Percentiles rank a stretch among this genome's conserved stretches.
phyloP scores from a whole-genome alignment of 2,329 filamentous ascomycete species.

The Curvularia lunata region DNA sequence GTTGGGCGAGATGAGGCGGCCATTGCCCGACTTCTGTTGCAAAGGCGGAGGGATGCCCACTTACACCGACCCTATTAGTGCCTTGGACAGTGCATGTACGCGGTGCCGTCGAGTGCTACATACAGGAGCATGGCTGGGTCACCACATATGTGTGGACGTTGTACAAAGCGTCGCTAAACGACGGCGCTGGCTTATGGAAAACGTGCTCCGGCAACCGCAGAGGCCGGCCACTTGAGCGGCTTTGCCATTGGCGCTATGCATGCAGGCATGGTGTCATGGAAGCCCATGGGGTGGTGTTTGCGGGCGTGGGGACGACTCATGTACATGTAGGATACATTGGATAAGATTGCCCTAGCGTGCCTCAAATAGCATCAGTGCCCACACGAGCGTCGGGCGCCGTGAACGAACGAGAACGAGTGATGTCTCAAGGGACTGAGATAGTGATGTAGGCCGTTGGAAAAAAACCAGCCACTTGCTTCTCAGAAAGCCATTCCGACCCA shows the following conservation, averaged over 20 bases:
- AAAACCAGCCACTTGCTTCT: conserved; percentile 1
- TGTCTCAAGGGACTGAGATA: not conserved
- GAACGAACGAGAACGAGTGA: conserved; percentile 1
- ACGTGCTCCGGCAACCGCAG: not conserved
- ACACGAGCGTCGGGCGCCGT: not conserved
- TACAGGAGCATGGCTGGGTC: conserved; percentile 1
- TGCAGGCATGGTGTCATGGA: conserved; percentile 7
- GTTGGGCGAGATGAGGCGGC: not conserved
- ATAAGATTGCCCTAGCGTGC: conserved; percentile 2
- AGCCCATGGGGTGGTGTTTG: not conserved
- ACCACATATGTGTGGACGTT: not conserved
- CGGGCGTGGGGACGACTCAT: conserved; percentile 9
- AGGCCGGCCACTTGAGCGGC: conserved; percentile 2
- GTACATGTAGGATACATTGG: conserved; percentile 4
- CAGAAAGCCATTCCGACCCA: not conserved
- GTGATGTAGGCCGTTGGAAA: not conserved
- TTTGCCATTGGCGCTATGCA: not conserved
- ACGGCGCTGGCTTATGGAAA: conserved; percentile 2
- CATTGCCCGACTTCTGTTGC: not conserved
- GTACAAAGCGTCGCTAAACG: conserved; percentile 9
- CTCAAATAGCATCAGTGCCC: conserved; percentile 6
- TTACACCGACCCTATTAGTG: conserved; percentile 7
- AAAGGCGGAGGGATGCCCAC: not conserved
- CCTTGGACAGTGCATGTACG: not conserved
- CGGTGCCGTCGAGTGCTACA: conserved; percentile 7